A percentile compares a stretch with the other conserved stretches of the same genome.
These are phyloP conservation scores for Exserohilum turcica DNA, from an alignment of 2,329 filamentous ascomycete species.

Conservation along the genomic window DNA sequence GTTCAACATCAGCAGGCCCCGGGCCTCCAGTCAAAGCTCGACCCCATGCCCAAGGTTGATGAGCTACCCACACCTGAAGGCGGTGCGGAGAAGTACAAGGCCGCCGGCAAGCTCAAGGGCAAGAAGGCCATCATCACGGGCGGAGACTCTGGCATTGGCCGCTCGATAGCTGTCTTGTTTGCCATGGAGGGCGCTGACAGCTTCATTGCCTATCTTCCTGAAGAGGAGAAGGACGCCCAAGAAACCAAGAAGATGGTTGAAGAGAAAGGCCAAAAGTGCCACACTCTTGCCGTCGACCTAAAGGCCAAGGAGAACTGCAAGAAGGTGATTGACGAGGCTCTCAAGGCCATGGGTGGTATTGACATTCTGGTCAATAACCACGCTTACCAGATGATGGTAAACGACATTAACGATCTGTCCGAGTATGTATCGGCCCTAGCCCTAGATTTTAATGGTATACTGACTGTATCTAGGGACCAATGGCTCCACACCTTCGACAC, in stretches of 20 bases:
- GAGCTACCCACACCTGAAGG: conserved; percentile 71
- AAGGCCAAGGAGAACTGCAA: conserved; percentile 70
- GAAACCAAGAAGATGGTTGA: conserved; percentile 75
- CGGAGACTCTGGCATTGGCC: conserved; percentile 79
- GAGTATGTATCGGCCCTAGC: conserved; percentile 58
- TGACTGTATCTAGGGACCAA: conserved; percentile 63
- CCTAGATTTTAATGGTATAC: background rate
- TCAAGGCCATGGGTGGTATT: conserved; percentile 69
- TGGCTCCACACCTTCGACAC: conserved; percentile 80
- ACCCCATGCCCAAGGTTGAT: conserved; percentile 64
- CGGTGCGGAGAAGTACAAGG: conserved; percentile 71
- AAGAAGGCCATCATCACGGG: conserved; percentile 81
- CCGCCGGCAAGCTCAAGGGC: conserved; percentile 75
- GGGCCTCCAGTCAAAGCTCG: conserved; percentile 62
- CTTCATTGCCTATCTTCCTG: conserved; percentile 73
- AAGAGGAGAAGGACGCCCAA: conserved; percentile 77
- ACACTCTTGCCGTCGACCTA: conserved; percentile 68
- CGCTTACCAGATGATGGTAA: conserved; percentile 74
- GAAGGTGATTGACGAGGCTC: conserved; percentile 68
- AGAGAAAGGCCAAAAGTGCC: conserved; percentile 67
- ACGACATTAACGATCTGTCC: conserved; percentile 71
- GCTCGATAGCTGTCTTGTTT: conserved; percentile 75
- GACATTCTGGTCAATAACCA: conserved; percentile 77
- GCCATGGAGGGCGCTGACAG: conserved; percentile 80
- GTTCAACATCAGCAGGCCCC: conserved; percentile 59